phyloP scores from a whole-genome alignment of 2,329 filamentous ascomycete genomes.

The Escovopsis sp. region DNA sequence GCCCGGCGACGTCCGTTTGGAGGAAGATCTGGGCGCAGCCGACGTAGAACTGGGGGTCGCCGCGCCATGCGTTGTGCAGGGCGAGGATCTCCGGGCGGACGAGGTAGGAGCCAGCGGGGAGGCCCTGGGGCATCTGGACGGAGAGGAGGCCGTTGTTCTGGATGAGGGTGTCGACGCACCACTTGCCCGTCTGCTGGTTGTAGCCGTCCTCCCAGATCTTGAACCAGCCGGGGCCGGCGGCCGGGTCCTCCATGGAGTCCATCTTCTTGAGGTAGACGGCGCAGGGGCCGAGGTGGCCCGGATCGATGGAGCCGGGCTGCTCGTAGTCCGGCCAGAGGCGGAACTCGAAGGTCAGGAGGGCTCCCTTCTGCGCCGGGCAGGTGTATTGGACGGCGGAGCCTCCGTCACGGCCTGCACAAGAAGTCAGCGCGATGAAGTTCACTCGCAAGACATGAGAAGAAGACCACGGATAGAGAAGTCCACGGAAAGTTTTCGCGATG shows the following conservation, averaged over 20 bases:
- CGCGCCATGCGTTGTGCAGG: slow-evolving; percentile 44
- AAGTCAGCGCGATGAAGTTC: not conserved
- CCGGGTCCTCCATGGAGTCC: slow-evolving; percentile 35
- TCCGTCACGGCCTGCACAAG: slow-evolving; percentile 26
- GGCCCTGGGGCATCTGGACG: slow-evolving; percentile 42
- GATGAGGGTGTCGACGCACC: slow-evolving; percentile 58
- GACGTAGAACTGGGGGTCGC: slow-evolving; percentile 56
- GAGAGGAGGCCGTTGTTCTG: slow-evolving; percentile 47
- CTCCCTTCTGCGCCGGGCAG: slow-evolving; percentile 34
- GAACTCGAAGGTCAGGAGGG: slow-evolving; percentile 51
- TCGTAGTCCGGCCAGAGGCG: slow-evolving; percentile 42
- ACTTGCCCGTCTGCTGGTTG: slow-evolving; percentile 35
- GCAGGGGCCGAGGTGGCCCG: slow-evolving; percentile 51
- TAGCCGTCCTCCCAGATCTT: slow-evolving; percentile 62
- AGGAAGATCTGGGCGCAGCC: slow-evolving; percentile 60
- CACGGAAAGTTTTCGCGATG: too few relatives aligned
- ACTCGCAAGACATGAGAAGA: too few relatives aligned
- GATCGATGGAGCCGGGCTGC: slow-evolving; percentile 40
- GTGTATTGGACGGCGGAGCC: slow-evolving; percentile 29
- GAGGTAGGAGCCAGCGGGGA: slow-evolving; percentile 55
- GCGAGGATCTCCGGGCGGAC: slow-evolving; percentile 55
- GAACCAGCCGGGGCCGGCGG: slow-evolving; percentile 57
- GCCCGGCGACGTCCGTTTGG: slow-evolving; percentile 26
- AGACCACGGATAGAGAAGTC: not conserved
- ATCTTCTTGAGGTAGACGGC: slow-evolving; percentile 62